These are phyloP conservation scores for Anaeromyces robustus DNA, from an alignment of 192 early-diverging fungal species.

Conservation along the genomic window DNA sequence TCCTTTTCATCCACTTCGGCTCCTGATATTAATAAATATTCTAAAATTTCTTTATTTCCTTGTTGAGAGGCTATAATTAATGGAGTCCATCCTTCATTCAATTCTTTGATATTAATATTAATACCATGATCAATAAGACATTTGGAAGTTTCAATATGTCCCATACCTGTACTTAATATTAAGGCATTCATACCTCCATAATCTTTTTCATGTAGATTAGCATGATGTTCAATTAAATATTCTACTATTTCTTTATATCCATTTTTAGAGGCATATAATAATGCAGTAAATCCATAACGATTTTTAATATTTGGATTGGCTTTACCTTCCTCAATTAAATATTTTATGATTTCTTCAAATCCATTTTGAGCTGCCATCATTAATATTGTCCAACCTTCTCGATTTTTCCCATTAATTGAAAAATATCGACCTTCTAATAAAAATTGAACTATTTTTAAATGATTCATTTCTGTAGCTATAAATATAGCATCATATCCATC, in stretches of 20 bases:
- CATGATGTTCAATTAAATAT: not conserved
- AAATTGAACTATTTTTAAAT: not conserved
- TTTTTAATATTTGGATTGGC: not conserved
- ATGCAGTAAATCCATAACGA: not conserved
- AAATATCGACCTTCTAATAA: not conserved
- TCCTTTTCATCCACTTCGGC: not conserved
- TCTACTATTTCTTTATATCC: not conserved
- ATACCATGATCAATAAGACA: not conserved
- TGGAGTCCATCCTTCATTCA: not conserved
- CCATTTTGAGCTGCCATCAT: not conserved
- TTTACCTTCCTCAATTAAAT: not conserved
- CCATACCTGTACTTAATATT: not conserved
- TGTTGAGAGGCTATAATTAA: not conserved
- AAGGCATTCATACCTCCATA: not conserved
- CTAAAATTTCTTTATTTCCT: not conserved
- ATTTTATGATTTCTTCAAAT: not conserved
- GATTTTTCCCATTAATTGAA: not conserved
- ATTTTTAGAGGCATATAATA: not conserved
- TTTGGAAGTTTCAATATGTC: not conserved
- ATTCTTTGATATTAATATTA: not conserved
- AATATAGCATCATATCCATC: not conserved
- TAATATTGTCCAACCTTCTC: not conserved
- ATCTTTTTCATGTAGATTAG: not conserved
- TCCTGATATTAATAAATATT: not conserved
- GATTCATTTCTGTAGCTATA: not conserved